Percentiles rank a stretch among this genome's conserved stretches.
Evolutionary conservation across 257 asterid species (phyloP).

Genomic region (Nicotiana knightiana): DNA sequence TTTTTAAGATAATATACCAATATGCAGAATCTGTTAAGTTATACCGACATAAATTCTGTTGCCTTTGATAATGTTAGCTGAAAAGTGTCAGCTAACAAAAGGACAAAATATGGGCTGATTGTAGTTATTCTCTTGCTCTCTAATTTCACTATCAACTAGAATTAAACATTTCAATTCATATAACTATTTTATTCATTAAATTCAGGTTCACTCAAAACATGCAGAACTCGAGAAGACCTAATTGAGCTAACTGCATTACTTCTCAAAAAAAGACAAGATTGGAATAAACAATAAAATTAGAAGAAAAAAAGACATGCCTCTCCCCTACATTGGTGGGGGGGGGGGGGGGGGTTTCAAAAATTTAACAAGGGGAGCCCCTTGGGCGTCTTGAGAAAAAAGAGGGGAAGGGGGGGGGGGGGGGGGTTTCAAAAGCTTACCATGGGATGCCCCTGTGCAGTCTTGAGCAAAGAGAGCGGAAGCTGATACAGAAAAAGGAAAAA

Average conservation of each 20-base stretch:
- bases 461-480: slow-evolving; percentile 94
- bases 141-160: not conserved
- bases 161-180: not conserved
- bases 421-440: slow-evolving; percentile 44
- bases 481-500: slow-evolving; percentile 20
- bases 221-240: not conserved
- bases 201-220: not conserved
- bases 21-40: not conserved
- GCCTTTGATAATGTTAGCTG: not conserved
- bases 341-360: no score
- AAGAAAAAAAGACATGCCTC: not conserved
- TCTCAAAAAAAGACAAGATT: not conserved
- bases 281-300: not conserved
- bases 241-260: not conserved
- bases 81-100: not conserved
- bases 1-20: not conserved
- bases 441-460: slow-evolving; percentile 96
- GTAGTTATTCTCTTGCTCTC: not conserved
- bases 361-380: no score
- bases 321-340: not conserved
- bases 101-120: not conserved
- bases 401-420: not conserved
- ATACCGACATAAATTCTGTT: not conserved
- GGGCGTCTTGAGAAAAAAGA: no score
- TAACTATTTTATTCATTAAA: not conserved